Conservation (phyloP, 768 basidiomycete species). For the Psilocybe azurescens region DNA sequence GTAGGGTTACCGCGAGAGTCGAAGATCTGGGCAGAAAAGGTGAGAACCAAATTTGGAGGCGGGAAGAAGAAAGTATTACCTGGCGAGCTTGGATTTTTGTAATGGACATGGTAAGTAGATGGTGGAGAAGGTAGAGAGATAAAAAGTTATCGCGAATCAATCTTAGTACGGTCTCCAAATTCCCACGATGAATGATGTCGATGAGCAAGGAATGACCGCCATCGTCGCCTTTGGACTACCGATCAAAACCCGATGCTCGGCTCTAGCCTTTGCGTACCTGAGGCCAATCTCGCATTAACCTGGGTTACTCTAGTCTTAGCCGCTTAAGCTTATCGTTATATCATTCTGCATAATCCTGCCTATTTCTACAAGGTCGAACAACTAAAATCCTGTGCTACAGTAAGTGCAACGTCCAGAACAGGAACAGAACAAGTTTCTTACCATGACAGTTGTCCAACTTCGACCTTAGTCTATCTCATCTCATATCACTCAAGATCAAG, state of each 20-base stretch:
- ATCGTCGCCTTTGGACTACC: conserved; percentile 6
- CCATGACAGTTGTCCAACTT: not conserved
- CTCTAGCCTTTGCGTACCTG: conserved; percentile 6
- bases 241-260: conserved; percentile 26
- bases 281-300: conserved; percentile 9
- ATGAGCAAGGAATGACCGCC: conserved; percentile 12
- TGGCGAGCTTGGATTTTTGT: conserved; percentile 92
- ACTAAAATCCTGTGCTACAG: not conserved
- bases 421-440: not conserved
- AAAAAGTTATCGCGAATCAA: conserved; percentile 40
- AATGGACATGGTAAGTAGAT: conserved; percentile 76
- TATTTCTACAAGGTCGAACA: not conserved
- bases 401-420: not conserved
- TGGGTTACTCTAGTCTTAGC: not conserved
- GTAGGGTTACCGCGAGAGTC: conserved; percentile 99
- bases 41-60: conserved; percentile 7
- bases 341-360: not conserved
- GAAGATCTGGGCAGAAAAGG: conserved; percentile 74
- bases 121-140: conserved; percentile 32
- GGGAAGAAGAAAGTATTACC: conserved; percentile 47
- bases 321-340: not conserved
- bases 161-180: conserved; percentile 39
- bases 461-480: not conserved
- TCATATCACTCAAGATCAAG: conserved; percentile 7
- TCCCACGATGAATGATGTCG: conserved; percentile 40